Conservation (phyloP, 2,329 filamentous ascomycete species). For the Fusarium setosum region DNA sequence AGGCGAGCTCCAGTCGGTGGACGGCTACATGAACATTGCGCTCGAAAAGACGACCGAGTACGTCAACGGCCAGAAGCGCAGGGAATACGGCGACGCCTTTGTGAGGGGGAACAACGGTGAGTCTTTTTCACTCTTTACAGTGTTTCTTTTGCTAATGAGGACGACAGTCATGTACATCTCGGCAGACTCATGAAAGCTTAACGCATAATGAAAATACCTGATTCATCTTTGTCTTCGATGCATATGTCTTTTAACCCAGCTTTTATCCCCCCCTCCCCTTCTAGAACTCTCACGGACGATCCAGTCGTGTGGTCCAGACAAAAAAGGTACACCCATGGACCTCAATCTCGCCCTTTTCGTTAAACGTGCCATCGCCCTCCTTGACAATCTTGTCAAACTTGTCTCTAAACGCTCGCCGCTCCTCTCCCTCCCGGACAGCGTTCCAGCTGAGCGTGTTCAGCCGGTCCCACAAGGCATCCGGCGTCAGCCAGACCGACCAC, state of each 20-base stretch:
- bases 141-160: constrained; percentile 16
- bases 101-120: constrained; percentile 95
- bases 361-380: constrained; percentile 64
- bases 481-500: constrained; percentile 63
- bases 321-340: constrained; percentile 73
- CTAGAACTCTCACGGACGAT: not conserved
- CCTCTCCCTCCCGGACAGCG: constrained; percentile 64
- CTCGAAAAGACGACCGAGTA: constrained; percentile 95
- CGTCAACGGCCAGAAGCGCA: constrained; percentile 84
- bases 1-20: constrained; percentile 97
- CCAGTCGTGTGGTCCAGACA: constrained; percentile 67
- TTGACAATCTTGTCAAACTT: constrained; percentile 66
- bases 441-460: constrained; percentile 77
- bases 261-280: not conserved
- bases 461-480: constrained; percentile 72
- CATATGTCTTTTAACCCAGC: not conserved
- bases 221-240: constrained; percentile 13
- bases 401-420: constrained; percentile 59
- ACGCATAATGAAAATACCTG: constrained; percentile 32
- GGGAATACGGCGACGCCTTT: constrained; percentile 93
- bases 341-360: constrained; percentile 71
- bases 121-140: constrained; percentile 22
- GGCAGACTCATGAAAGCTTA: constrained; percentile 61
- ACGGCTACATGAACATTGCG: constrained; percentile 99
- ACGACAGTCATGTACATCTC: constrained; percentile 76